These are phyloP conservation scores for Sarcodon aspratus DNA, from an alignment of 768 basidiomycete species.

Conservation along the genomic window DNA sequence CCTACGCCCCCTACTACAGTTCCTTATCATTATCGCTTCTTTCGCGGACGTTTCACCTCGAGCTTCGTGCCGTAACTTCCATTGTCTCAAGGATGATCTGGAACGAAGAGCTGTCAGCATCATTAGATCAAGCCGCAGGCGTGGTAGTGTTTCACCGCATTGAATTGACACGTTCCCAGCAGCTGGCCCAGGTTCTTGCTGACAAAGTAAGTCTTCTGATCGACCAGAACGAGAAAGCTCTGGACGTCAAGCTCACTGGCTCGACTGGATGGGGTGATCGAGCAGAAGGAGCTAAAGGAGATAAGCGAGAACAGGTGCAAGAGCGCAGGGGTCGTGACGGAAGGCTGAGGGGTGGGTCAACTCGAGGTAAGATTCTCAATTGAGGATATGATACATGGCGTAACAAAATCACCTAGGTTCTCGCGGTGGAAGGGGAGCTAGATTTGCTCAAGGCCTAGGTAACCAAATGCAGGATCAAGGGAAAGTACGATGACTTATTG, in stretches of 20 bases:
- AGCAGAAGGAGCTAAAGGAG: conserved; percentile 58
- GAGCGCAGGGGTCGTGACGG: conserved; percentile 72
- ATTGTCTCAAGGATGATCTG: conserved; percentile 98
- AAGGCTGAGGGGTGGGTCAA: conserved; percentile 41
- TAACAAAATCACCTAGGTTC: conserved; percentile 36
- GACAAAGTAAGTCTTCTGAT: conserved; percentile 81
- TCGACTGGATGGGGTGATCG: conserved; percentile 54
- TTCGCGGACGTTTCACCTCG: conserved; percentile 78
- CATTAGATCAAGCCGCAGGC: conserved; percentile 81
- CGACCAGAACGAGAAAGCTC: conserved; percentile 84
- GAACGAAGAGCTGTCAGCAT: conserved; percentile 90
- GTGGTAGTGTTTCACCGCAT: conserved; percentile 92
- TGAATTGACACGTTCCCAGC: conserved; percentile 80
- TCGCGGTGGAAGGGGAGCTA: conserved; percentile 57
- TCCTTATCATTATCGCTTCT: conserved; percentile 84
- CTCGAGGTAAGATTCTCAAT: conserved; percentile 33
- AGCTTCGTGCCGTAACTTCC: conserved; percentile 73
- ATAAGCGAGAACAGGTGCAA: conserved; percentile 72
- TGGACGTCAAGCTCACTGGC: conserved; percentile 77
- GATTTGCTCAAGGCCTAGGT: conserved; percentile 78
- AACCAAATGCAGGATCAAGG: conserved; percentile 53
- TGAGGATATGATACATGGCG: not conserved
- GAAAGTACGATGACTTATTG: conserved; percentile 11
- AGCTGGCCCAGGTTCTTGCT: conserved; percentile 79
- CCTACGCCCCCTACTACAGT: conserved; percentile 90